Evolutionary conservation across 306 rosid genomes (phyloP).

Genomic region (Casuarina glauca): DNA sequence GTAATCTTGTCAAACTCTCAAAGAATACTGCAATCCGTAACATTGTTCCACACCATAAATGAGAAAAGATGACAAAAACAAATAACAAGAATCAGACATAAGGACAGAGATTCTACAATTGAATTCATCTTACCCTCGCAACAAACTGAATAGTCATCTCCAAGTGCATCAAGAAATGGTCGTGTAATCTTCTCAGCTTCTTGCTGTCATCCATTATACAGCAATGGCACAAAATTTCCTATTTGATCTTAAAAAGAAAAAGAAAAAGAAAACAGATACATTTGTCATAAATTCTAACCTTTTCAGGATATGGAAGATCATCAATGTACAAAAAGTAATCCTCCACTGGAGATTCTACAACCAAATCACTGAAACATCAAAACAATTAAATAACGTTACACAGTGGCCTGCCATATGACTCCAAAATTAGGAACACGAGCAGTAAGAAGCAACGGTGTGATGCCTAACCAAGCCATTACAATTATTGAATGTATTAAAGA

Average conservation of each 20-base stretch:
- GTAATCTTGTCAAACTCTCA: constrained; percentile 8
- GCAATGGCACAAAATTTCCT: constrained; percentile 13
- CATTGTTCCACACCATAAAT: constrained; percentile 6
- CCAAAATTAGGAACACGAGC: constrained; percentile 14
- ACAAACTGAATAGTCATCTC: constrained; percentile 79
- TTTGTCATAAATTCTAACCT: constrained; percentile 51
- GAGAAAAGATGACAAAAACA: constrained; percentile 4
- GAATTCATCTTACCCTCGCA: constrained; percentile 66
- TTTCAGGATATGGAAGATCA: constrained; percentile 56
- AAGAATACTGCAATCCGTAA: constrained; percentile 11
- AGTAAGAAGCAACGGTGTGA: constrained; percentile 15
- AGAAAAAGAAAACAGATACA: neutral
- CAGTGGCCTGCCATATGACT: constrained; percentile 6
- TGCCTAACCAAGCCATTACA: constrained; percentile 12
- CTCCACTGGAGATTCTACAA: constrained; percentile 93
- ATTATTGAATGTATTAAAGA: constrained; percentile 21
- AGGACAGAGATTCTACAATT: constrained; percentile 5
- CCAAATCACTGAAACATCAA: constrained; percentile 78
- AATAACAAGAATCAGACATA: constrained; percentile 6
- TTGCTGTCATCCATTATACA: constrained; percentile 52
- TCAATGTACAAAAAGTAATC: constrained; percentile 86
- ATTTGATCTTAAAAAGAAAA: constrained; percentile 8
- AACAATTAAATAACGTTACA: constrained; percentile 22
- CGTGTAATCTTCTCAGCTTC: constrained; percentile 70
- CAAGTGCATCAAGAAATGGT: constrained; percentile 82